Conservation (phyloP, 345 rosid species). For the Eucalyptus melliodora region DNA sequence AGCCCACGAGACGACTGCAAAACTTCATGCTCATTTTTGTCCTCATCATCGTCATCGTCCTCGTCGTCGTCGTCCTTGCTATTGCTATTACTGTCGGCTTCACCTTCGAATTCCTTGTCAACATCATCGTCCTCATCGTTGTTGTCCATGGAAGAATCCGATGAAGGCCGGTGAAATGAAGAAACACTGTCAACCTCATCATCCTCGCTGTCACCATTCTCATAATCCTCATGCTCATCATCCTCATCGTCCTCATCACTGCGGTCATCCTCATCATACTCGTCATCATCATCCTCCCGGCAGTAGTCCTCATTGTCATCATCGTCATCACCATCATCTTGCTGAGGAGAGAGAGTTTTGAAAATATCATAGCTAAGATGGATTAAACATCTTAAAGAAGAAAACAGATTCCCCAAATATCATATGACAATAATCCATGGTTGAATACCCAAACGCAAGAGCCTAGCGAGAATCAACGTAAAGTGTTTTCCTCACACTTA, state of each 20-base stretch:
- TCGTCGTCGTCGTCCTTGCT: neutral
- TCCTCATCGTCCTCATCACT: no score
- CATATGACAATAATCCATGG: neutral
- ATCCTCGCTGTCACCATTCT: no score
- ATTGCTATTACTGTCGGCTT: no score
- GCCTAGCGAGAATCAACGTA: neutral
- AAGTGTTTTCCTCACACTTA: neutral
- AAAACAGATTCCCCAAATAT: neutral
- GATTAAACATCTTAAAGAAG: neutral
- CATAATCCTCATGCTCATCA: no score
- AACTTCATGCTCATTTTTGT: neutral
- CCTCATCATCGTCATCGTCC: neutral
- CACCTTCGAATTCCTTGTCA: no score
- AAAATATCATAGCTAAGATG: no score
- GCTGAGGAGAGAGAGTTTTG: no score
- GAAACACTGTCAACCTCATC: fast-evolving
- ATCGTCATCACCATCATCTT: no score
- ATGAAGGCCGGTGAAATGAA: fast-evolving
- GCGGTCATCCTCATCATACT: no score
- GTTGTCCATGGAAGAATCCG: no score
- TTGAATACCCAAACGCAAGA: neutral
- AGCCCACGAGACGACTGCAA: neutral
- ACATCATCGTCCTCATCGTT: neutral
- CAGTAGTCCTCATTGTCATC: no score
- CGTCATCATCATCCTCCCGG: no score